Conservation (phyloP, 306 rosid species). For the Abrus pulchellus region DNA sequence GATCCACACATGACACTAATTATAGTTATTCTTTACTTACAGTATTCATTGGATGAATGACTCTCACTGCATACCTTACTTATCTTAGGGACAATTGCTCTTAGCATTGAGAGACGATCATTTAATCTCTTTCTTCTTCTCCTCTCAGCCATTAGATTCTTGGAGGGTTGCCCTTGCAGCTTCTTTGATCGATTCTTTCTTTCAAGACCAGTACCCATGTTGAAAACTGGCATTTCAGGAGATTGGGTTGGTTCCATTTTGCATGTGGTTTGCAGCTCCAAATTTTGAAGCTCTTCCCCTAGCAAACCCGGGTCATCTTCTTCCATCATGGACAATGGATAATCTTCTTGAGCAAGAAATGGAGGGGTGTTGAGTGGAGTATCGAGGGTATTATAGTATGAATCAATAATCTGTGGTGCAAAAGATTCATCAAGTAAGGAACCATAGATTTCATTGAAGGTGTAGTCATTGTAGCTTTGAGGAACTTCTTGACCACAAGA, state of each 20-base stretch:
- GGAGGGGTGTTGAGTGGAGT: constrained; percentile 58
- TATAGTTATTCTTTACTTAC: not conserved
- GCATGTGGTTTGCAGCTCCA: constrained; percentile 69
- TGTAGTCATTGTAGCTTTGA: constrained; percentile 50
- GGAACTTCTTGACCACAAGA: constrained; percentile 56
- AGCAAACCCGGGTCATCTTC: constrained; percentile 66
- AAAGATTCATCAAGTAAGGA: constrained; percentile 59
- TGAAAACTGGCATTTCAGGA: constrained; percentile 66
- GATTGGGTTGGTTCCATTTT: constrained; percentile 75
- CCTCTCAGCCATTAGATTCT: constrained; percentile 97
- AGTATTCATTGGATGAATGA: not conserved
- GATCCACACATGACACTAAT: constrained; percentile 32
- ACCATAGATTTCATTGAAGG: constrained; percentile 59
- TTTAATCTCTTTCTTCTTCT: constrained; percentile 88
- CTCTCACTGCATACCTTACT: constrained; percentile 70
- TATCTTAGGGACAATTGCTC: constrained; percentile 97
- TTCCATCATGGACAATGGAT: constrained; percentile 61
- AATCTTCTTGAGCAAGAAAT: constrained; percentile 59
- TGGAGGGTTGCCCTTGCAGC: constrained; percentile 88
- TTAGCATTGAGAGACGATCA: constrained; percentile 92
- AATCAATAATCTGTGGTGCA: constrained; percentile 60
- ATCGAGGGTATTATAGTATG: constrained; percentile 52
- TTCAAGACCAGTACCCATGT: constrained; percentile 56
- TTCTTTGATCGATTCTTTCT: constrained; percentile 69
- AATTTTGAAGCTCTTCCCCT: constrained; percentile 64